Conservation (phyloP, 2,329 filamentous ascomycete genomes). For the Cladophialophora bantiana region DNA sequence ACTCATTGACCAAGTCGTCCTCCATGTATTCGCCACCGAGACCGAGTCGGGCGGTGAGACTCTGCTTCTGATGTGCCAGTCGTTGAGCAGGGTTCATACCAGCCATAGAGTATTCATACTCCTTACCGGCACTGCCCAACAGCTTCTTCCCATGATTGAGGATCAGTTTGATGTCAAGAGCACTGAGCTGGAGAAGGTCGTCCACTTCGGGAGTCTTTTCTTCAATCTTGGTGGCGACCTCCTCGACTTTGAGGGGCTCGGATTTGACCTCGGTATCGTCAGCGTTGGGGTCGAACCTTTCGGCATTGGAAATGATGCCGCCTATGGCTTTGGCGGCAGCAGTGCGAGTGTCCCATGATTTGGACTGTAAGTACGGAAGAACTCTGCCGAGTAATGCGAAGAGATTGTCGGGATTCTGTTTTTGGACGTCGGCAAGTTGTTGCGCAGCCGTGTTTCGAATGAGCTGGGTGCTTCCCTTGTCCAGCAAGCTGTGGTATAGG, state of each 20-base stretch:
- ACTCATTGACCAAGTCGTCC: constrained; percentile 76
- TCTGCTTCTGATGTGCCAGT: constrained; percentile 88
- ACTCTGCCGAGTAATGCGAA: constrained; percentile 94
- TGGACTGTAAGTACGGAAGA: constrained; percentile 92
- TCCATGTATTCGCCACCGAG: constrained; percentile 84
- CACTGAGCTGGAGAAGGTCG: constrained; percentile 73
- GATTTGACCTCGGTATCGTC: constrained; percentile 65
- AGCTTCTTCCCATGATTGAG: constrained; percentile 84
- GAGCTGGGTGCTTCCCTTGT: constrained; percentile 94
- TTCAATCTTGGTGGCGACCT: constrained; percentile 50
- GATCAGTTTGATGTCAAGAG: constrained; percentile 78
- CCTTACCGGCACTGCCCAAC: constrained; percentile 78
- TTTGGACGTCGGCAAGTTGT: constrained; percentile 96
- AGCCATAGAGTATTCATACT: constrained; percentile 84
- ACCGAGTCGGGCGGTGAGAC: constrained; percentile 79
- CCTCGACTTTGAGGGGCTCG: constrained; percentile 59
- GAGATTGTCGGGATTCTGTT: constrained; percentile 94
- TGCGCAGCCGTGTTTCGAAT: constrained; percentile 97
- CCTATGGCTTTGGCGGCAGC: constrained; percentile 94
- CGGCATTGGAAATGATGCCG: constrained; percentile 89
- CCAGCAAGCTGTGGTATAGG: constrained; percentile 72
- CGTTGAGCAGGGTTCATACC: constrained; percentile 81
- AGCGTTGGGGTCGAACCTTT: constrained; percentile 84
- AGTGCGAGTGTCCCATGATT: constrained; percentile 95
- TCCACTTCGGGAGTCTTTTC: constrained; percentile 53